These are phyloP conservation scores for Fusarium napiforme DNA, from an alignment of 2,329 filamentous ascomycete species.

Conservation along the genomic window DNA sequence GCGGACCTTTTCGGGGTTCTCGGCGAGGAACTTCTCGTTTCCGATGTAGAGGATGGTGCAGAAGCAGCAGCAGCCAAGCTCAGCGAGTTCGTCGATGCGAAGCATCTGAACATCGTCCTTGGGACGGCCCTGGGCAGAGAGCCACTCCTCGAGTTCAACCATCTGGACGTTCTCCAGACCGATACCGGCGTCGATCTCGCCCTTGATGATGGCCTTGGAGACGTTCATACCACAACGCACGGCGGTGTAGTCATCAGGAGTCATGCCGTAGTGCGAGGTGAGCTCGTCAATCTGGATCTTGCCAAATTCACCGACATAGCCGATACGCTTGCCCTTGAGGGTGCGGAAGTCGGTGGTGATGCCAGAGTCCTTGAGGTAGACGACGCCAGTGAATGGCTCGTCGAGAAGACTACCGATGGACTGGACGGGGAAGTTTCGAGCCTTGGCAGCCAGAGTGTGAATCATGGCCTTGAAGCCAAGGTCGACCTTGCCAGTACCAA, in stretches of 20 bases:
- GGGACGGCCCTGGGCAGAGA: conserved; percentile 69
- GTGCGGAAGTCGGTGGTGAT: conserved; percentile 81
- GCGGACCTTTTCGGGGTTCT: conserved; percentile 72
- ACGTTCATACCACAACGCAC: conserved; percentile 86
- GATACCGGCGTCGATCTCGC: conserved; percentile 78
- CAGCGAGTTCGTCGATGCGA: conserved; percentile 81
- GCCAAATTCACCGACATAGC: conserved; percentile 84
- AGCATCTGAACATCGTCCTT: conserved; percentile 80
- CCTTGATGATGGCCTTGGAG: conserved; percentile 78
- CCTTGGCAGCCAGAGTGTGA: conserved; percentile 81
- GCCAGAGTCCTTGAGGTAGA: conserved; percentile 79
- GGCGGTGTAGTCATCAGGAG: conserved; percentile 77
- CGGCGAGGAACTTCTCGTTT: conserved; percentile 75
- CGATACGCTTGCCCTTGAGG: conserved; percentile 80
- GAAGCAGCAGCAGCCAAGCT: conserved; percentile 86
- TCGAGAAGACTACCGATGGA: conserved; percentile 81
- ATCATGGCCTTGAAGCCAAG: conserved; percentile 89
- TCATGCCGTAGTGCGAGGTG: conserved; percentile 81
- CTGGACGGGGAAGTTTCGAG: conserved; percentile 76
- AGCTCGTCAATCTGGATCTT: conserved; percentile 88
- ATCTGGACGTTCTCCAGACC: conserved; percentile 86
- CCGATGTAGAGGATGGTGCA: conserved; percentile 84
- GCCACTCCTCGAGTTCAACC: conserved; percentile 84
- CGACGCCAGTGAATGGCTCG: conserved; percentile 82
- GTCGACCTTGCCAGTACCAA: conserved; percentile 79